phyloP scores from a whole-genome alignment of 2,329 filamentous ascomycete genomes.

The Dichotomopilus funicola region DNA sequence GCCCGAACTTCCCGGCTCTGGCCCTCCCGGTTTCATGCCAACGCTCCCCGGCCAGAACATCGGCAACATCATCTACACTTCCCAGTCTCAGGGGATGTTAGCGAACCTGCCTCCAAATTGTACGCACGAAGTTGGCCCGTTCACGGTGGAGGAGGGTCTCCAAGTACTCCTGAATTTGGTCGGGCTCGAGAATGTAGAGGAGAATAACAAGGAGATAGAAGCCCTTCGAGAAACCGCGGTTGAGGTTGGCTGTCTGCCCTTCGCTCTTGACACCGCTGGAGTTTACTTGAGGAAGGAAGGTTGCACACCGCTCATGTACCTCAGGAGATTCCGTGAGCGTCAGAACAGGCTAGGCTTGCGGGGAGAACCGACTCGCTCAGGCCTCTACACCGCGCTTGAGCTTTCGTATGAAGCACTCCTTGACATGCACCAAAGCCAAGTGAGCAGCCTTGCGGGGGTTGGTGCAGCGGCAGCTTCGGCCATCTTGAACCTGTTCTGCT shows the following conservation, averaged over 20 bases:
- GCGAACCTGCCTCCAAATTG: conserved; percentile 7
- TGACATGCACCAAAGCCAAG: not conserved
- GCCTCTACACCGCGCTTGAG: conserved; percentile 5
- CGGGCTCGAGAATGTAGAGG: not conserved
- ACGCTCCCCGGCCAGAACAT: conserved; percentile 16
- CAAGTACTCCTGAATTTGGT: conserved; percentile 14
- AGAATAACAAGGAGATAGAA: conserved; percentile 4
- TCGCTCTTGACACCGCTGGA: conserved; percentile 26
- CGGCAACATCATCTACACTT: conserved; percentile 29
- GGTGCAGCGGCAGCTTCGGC: not conserved
- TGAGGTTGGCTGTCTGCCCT: conserved; percentile 23
- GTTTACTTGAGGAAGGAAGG: conserved; percentile 12
- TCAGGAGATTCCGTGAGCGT: not conserved
- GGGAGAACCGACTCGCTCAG: not conserved
- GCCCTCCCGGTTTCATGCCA: not conserved
- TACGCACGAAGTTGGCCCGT: conserved; percentile 9
- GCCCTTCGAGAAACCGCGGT: conserved; percentile 11
- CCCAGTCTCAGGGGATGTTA: conserved; percentile 14
- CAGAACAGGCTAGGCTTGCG: not conserved
- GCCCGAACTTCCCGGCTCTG: too few relatives aligned
- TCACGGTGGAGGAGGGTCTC: conserved; percentile 15
- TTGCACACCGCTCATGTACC: conserved; percentile 1
- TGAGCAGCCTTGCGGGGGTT: not conserved
- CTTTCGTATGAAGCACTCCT: conserved; percentile 5
- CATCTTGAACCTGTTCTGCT: conserved; percentile 4